phyloP scores from a whole-genome alignment of 2,329 filamentous ascomycete genomes.

The Proliferodiscus dingleyae region DNA sequence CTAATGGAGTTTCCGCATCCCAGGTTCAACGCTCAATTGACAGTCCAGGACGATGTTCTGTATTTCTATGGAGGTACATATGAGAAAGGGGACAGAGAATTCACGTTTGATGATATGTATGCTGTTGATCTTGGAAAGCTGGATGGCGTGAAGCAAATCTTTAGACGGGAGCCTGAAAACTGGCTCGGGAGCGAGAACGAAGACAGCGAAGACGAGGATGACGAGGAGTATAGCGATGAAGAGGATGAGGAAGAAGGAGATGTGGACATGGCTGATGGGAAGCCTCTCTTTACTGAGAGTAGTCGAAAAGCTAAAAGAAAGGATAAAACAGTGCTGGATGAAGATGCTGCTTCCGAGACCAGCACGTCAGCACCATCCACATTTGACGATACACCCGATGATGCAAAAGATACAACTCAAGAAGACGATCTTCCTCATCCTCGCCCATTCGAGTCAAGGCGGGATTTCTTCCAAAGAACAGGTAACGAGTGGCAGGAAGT shows the following conservation, averaged over 20 bases:
- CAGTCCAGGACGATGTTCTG: constrained; percentile 86
- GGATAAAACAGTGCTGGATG: constrained; percentile 43
- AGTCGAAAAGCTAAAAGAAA: constrained; percentile 52
- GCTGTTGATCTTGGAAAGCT: constrained; percentile 91
- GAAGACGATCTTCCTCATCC: constrained; percentile 33
- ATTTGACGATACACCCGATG: constrained; percentile 47
- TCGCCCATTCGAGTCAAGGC: constrained; percentile 69
- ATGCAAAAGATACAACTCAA: constrained; percentile 13
- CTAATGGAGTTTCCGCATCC: constrained; percentile 81
- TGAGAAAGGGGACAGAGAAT: constrained; percentile 91
- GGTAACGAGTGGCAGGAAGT: constrained; percentile 87
- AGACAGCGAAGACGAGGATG: constrained; percentile 52
- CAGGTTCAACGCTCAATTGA: constrained; percentile 84
- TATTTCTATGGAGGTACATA: constrained; percentile 96
- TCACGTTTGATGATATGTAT: constrained; percentile 93
- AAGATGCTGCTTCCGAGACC: constrained; percentile 36
- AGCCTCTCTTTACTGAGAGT: constrained; percentile 36
- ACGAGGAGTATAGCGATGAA: constrained; percentile 42
- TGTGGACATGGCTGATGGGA: constrained; percentile 31
- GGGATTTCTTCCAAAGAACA: constrained; percentile 88
- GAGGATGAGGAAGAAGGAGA: constrained; percentile 47
- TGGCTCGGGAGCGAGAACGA: constrained; percentile 70
- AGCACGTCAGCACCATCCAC: constrained; percentile 44
- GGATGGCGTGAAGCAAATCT: constrained; percentile 89
- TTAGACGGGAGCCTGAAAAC: constrained; percentile 77